phyloP scores from a whole-genome alignment of 2,329 filamentous ascomycete species.

The Pestalotiopsis sp. region DNA sequence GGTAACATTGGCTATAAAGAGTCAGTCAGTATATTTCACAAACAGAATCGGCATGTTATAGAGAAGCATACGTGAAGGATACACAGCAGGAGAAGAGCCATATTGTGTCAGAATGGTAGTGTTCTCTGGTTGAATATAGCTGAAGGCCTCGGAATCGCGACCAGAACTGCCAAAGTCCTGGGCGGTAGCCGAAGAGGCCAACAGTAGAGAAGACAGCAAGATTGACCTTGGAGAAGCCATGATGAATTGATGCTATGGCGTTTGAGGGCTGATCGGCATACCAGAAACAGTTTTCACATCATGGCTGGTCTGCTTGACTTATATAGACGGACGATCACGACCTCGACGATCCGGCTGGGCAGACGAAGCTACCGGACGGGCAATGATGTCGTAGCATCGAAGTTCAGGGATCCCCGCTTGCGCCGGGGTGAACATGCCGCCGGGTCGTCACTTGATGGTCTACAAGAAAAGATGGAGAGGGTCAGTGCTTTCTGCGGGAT shows the following conservation, averaged over 20 bases:
- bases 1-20: slow-evolving; percentile 35
- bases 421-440: not conserved
- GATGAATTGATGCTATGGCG: slow-evolving; percentile 13
- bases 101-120: slow-evolving; percentile 43
- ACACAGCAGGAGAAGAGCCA: slow-evolving; percentile 39
- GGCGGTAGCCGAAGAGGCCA: slow-evolving; percentile 13
- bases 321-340: slow-evolving; percentile 4
- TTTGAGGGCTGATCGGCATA: not conserved
- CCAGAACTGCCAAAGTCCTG: slow-evolving; percentile 9
- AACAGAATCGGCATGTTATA: not conserved
- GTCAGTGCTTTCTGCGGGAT: not conserved
- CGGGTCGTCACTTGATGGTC: not conserved
- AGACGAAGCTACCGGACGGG: not conserved
- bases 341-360: not conserved
- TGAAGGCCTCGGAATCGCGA: slow-evolving; percentile 33
- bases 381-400: slow-evolving; percentile 7
- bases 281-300: not conserved
- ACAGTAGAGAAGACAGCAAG: slow-evolving; percentile 14
- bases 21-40: slow-evolving; percentile 18
- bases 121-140: slow-evolving; percentile 42
- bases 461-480: not conserved
- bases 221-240: slow-evolving; percentile 18
- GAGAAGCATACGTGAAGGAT: slow-evolving; percentile 38
- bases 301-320: not conserved
- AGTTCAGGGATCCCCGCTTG: slow-evolving; percentile 5